Conservation (phyloP, 202 grass and related monocot species). For the Setaria viridis region DNA sequence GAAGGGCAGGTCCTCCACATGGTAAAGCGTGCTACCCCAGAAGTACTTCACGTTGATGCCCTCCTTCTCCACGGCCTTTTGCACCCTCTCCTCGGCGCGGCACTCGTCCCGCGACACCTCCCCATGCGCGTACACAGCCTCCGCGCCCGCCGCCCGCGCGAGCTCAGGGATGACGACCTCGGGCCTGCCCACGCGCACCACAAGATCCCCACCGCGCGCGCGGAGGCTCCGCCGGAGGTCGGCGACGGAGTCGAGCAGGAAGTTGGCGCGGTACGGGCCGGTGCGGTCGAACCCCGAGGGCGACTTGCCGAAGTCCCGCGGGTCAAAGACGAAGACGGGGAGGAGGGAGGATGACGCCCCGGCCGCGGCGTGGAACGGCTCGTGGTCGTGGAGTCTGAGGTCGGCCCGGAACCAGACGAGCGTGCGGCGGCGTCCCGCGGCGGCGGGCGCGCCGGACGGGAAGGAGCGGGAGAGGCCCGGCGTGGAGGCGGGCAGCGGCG, state of each 20-base stretch:
- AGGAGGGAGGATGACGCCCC: constrained; percentile 74
- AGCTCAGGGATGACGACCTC: constrained; percentile 82
- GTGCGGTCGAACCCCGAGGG: constrained; percentile 78
- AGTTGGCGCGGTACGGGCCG: constrained; percentile 66
- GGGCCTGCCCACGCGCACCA: constrained; percentile 77
- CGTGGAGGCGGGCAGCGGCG: constrained; percentile 57
- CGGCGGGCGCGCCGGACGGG: constrained; percentile 52
- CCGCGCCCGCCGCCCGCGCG: constrained; percentile 57
- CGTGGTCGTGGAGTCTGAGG: constrained; percentile 89
- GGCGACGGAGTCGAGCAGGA: constrained; percentile 83
- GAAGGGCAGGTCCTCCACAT: constrained; percentile 87
- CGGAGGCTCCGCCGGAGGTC: constrained; percentile 76
- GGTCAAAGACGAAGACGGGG: constrained; percentile 87
- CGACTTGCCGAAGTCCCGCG: constrained; percentile 78
- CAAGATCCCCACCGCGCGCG: constrained; percentile 76
- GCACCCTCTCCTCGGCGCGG: constrained; percentile 71
- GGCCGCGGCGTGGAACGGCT: constrained; percentile 62
- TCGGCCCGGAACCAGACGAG: constrained; percentile 92
- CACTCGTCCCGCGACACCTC: constrained; percentile 87
- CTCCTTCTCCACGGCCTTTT: constrained; percentile 80
- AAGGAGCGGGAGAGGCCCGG: constrained; percentile 59
- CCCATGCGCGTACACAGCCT: constrained; percentile 83
- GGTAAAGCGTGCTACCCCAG: constrained; percentile 94
- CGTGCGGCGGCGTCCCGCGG: constrained; percentile 66
- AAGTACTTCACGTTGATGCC: constrained; percentile 94